Conservation (phyloP, 2,329 filamentous ascomycete species). For the Monosporascus sp. region DNA sequence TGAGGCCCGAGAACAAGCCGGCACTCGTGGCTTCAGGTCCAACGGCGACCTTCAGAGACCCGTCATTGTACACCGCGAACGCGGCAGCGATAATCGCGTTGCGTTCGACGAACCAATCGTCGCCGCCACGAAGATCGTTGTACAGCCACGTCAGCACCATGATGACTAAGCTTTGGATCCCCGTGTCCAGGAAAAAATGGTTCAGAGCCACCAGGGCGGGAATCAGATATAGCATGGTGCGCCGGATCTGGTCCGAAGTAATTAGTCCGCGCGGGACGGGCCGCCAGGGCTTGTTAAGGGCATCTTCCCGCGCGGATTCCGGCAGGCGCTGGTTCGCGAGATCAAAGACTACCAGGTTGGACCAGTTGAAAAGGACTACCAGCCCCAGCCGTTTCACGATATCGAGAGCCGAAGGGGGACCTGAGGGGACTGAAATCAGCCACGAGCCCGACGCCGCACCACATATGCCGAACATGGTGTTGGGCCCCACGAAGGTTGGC, state of each 20-base stretch:
- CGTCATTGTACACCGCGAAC: constrained; percentile 19
- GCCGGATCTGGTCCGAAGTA: constrained; percentile 1
- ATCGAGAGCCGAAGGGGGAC: background rate
- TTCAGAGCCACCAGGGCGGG: background rate
- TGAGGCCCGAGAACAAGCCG: constrained; percentile 1
- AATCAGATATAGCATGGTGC: constrained; percentile 1
- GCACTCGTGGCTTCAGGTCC: constrained; percentile 8
- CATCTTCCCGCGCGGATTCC: constrained; percentile 1
- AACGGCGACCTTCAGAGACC: constrained; percentile 16
- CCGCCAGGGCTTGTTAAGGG: constrained; percentile 6
- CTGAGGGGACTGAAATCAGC: background rate
- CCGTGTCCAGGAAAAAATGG: background rate
- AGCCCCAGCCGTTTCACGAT: background rate
- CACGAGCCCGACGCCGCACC: background rate
- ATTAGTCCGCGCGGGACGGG: constrained; percentile 3
- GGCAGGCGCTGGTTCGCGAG: constrained; percentile 6
- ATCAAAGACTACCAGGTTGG: constrained; percentile 4
- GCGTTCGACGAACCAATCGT: constrained; percentile 14
- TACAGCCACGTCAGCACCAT: constrained; percentile 12
- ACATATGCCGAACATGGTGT: constrained; percentile 2
- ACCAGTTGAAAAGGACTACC: constrained; percentile 6
- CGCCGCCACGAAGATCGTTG: constrained; percentile 22
- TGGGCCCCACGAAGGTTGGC: constrained; percentile 1
- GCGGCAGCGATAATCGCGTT: constrained; percentile 22
- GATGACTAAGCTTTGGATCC: background rate